A percentile compares a stretch with the other conserved stretches of the same genome.
Evolutionary conservation across 345 rosid species (phyloP).

Genomic region (Turnera subulata): DNA sequence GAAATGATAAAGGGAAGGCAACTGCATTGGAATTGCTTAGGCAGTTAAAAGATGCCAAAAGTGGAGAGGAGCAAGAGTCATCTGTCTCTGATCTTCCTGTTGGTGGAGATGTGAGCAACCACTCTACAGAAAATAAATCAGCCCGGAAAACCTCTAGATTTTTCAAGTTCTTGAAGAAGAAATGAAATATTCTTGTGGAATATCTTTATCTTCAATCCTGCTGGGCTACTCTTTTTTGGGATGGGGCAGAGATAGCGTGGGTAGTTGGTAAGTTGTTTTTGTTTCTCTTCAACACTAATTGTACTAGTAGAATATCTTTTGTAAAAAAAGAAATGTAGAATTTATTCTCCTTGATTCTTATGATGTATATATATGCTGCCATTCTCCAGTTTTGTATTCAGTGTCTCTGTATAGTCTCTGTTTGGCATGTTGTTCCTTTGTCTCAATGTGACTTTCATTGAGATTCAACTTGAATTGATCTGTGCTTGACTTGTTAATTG

Average conservation of each 20-base stretch:
- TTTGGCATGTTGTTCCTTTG: not conserved
- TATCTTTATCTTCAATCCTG: conserved; percentile 7
- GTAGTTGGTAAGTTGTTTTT: conserved; percentile 10
- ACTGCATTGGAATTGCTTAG: conserved; percentile 66
- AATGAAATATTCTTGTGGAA: conserved; percentile 24
- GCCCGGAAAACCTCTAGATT: conserved; percentile 37
- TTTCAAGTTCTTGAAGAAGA: conserved; percentile 19
- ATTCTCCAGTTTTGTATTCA: conserved; percentile 11
- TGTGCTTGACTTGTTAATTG: too few species aligned
- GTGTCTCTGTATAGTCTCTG: conserved; percentile 17
- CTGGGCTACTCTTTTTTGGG: not conserved
- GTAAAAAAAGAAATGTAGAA: not conserved
- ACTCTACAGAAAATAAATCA: conserved; percentile 25
- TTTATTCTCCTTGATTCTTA: conserved; percentile 5
- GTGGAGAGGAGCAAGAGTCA: conserved; percentile 19
- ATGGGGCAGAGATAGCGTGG: conserved; percentile 4
- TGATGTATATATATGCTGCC: conserved; percentile 14
- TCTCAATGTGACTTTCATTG: not conserved
- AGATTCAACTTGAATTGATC: not conserved
- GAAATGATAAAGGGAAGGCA: conserved; percentile 53
- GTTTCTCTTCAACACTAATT: conserved; percentile 2
- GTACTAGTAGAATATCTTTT: not conserved
- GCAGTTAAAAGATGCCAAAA: conserved; percentile 43
- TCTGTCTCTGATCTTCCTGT: conserved; percentile 9
- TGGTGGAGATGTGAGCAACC: conserved; percentile 13